Base-by-base conservation (phyloP, 352 stramenopile species). In the Phytophthora hybrid region DNA sequence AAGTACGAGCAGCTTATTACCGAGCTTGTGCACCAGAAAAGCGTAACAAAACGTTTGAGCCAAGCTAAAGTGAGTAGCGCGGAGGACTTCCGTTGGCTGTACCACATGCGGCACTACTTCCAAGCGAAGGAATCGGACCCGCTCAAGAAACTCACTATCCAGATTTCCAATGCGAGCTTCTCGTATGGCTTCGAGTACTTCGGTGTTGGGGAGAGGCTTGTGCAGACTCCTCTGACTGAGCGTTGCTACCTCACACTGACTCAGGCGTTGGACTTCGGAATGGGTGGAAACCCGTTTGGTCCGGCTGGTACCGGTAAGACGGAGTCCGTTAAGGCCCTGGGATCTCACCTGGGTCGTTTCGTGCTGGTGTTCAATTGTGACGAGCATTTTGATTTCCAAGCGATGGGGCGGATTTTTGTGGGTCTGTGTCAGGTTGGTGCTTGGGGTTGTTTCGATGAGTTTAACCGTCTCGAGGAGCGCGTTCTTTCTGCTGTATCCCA, bases 291-390 rank as follows among this genome's bases (percentile, higher is more conserved):
- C 75, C 98, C 98, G 39, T 99, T 99, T 76, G 98, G 98, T 46
- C 98, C 98, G 53, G 98, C 98, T 31, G 98, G 98, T 26, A 99
- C 98, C 9, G 98, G 98, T 71, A 99, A 99, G 81, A 99, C 98
- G 7, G 98, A 99, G 83, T 99, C 93, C 29, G 98, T 99, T 10
- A 99, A 99, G 78, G 98, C 98, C 31, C 81, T 99, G 26, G 98
- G 98, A 29, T 98, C 98, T 11, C 97, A 99, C 59, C 83, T 99
- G 19, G 98, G 98, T 63, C 91, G 98, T 34, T 99, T 99, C 79
- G 98, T 99, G 29, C 75, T 99, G 39, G 98, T 99, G 23, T 99
- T 99, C 88, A 99, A 99, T 82, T 99, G 98, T 88, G 98, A 99
- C 65, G 98, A 99, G 78, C 92, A 98, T 37, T 99, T 99, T 78